These are phyloP conservation scores for Nitzschia inconspicua DNA, from an alignment of 108 stramenopile genomes.

Conservation along the genomic window DNA sequence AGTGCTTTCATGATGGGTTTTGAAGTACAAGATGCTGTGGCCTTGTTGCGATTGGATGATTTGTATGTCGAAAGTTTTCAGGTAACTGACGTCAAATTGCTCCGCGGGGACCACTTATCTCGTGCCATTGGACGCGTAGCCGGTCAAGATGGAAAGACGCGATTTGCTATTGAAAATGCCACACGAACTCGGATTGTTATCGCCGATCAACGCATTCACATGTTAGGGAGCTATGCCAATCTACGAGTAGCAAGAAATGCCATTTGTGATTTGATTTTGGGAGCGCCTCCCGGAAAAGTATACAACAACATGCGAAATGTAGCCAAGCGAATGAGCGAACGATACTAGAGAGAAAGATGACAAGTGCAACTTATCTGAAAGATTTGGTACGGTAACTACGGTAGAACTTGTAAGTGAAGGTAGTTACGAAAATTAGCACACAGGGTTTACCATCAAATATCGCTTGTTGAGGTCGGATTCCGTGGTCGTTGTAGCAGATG, in stretches of 20 bases:
- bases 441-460: too few relatives aligned
- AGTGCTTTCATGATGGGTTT: conserved; percentile 98
- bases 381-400: too few relatives aligned
- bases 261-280: conserved; percentile 97
- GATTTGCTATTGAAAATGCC: conserved; percentile 99
- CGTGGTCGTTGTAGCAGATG: too few relatives aligned
- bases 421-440: too few relatives aligned
- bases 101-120: conserved; percentile 93
- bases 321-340: conserved; percentile 94
- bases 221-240: conserved; percentile 94
- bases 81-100: conserved; percentile 95
- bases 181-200: conserved; percentile 97
- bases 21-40: conserved; percentile 98
- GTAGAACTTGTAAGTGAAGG: too few relatives aligned
- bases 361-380: too few relatives aligned
- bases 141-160: conserved; percentile 98
- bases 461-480: too few relatives aligned
- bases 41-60: conserved; percentile 96
- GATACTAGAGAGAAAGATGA: too few relatives aligned
- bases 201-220: conserved; percentile 95
- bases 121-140: conserved; percentile 98
- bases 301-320: conserved; percentile 99
- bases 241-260: conserved; percentile 98
- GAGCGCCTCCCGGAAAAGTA: conserved; percentile 99
- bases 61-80: conserved; percentile 97